A percentile compares a stretch with the other conserved stretches of the same genome.
Evolutionary conservation across 2,329 filamentous ascomycete species (phyloP).

Genomic region (Colletotrichum endophyticum): DNA sequence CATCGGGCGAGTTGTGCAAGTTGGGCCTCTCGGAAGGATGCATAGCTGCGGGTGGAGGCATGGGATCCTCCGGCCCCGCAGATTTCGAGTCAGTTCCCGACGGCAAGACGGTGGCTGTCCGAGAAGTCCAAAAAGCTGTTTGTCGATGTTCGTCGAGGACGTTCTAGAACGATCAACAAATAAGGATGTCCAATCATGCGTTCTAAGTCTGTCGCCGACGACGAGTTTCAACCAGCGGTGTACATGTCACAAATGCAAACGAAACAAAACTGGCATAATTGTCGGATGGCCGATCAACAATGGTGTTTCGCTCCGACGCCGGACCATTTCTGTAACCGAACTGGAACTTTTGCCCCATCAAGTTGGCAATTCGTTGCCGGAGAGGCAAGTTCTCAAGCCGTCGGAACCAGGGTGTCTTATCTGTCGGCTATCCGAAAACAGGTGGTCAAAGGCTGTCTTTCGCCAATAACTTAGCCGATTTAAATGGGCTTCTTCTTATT

Average conservation of each 20-base stretch:
- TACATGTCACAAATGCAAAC: not conserved
- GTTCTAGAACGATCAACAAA: not conserved
- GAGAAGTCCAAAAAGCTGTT: not conserved
- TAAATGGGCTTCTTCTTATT: not conserved
- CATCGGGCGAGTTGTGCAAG: not conserved
- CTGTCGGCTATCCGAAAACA: not conserved
- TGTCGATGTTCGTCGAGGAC: not conserved
- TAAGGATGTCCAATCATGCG: not conserved
- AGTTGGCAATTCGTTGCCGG: not conserved
- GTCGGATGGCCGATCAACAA: not conserved
- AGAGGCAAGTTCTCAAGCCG: not conserved
- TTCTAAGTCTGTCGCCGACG: too few relatives aligned
- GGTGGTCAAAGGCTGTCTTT: not conserved
- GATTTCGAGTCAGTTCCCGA: not conserved
- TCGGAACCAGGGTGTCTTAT: not conserved
- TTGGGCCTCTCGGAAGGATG: not conserved
- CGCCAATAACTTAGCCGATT: not conserved
- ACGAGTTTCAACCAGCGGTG: not conserved
- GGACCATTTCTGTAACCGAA: constrained; percentile 1
- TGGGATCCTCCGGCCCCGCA: constrained; percentile 4
- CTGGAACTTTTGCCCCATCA: not conserved
- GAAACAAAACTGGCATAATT: not conserved
- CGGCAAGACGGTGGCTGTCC: not conserved
- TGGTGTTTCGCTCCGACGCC: not conserved
- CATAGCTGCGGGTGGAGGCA: not conserved